A percentile compares a stretch with the other conserved stretches of the same genome.
Evolutionary conservation across 306 rosid genomes (phyloP).

Genomic region (Malus sylvestris): DNA sequence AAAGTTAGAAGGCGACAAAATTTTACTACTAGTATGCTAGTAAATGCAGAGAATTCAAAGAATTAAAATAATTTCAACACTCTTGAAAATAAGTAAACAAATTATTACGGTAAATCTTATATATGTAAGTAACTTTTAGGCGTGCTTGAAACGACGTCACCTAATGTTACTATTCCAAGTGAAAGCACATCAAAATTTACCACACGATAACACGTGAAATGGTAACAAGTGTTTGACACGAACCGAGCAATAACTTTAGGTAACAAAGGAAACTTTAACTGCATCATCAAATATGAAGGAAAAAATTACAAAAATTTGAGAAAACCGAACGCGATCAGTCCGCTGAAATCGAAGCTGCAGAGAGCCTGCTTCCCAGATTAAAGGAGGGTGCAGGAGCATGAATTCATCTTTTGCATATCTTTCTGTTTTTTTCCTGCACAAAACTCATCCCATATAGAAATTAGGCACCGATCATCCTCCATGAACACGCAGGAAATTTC

Average conservation of each 20-base stretch:
- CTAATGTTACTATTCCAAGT: not conserved
- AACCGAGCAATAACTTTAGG: not conserved
- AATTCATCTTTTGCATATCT: conserved; percentile 35
- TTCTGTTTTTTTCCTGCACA: conserved; percentile 44
- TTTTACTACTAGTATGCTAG: no score
- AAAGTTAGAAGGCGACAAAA: no score
- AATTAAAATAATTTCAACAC: not conserved
- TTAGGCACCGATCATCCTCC: not conserved
- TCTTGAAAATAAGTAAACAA: not conserved
- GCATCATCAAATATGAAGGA: not conserved
- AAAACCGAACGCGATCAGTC: not conserved
- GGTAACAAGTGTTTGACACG: no score
- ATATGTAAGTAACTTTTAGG: not conserved
- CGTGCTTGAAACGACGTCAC: not conserved
- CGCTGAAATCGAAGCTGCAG: not conserved
- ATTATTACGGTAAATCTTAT: not conserved
- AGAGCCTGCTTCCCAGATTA: conserved; percentile 28
- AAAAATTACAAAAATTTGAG: not conserved
- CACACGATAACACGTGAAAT: not conserved
- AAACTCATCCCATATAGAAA: not conserved
- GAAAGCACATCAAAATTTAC: no score
- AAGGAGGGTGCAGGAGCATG: conserved; percentile 62
- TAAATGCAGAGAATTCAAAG: no score
- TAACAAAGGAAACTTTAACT: not conserved
- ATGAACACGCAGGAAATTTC: not conserved